Conservation (phyloP, 1,284 basidiomycete species). For the Flammula alnicola region DNA sequence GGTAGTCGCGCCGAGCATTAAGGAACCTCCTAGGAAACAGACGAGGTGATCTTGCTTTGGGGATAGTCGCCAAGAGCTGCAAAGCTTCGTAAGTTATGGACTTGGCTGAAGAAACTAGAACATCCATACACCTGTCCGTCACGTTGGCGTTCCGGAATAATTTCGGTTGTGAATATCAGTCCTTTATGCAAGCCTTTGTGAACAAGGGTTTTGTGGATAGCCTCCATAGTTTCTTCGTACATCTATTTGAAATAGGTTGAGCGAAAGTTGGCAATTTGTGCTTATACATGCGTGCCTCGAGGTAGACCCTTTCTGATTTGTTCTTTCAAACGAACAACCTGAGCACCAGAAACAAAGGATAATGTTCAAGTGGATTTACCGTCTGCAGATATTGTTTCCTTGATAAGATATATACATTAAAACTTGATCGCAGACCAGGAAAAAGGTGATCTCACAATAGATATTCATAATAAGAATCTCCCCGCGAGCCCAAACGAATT, state of each 20-base stretch:
- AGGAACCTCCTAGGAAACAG: conserved; percentile 92
- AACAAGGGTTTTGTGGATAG: conserved; percentile 76
- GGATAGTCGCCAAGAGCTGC: conserved; percentile 71
- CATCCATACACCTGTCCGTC: conserved; percentile 25
- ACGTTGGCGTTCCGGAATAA: conserved; percentile 48
- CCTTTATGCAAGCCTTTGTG: conserved; percentile 54
- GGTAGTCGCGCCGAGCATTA: conserved; percentile 87
- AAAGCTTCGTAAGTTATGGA: conserved; percentile 59
- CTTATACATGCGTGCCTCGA: conserved; percentile 15
- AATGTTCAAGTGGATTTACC: conserved; percentile 37
- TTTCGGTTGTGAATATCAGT: conserved; percentile 76
- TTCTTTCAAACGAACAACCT: conserved; percentile 13
- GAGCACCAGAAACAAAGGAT: neutral
- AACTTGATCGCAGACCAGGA: neutral
- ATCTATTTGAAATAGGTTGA: conserved; percentile 45
- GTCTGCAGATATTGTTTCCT: conserved; percentile 80
- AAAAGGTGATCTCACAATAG: conserved; percentile 56
- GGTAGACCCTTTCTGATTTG: conserved; percentile 25
- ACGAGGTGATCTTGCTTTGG: conserved; percentile 97
- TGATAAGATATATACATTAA: neutral
- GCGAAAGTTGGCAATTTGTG: neutral
- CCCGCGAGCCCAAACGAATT: conserved; percentile 85
- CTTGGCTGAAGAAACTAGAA: conserved; percentile 14
- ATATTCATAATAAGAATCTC: conserved; percentile 92
- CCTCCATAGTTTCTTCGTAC: conserved; percentile 80